phyloP scores from a whole-genome alignment of 78 protist species.

The Dictyostelium brefeldianum region DNA sequence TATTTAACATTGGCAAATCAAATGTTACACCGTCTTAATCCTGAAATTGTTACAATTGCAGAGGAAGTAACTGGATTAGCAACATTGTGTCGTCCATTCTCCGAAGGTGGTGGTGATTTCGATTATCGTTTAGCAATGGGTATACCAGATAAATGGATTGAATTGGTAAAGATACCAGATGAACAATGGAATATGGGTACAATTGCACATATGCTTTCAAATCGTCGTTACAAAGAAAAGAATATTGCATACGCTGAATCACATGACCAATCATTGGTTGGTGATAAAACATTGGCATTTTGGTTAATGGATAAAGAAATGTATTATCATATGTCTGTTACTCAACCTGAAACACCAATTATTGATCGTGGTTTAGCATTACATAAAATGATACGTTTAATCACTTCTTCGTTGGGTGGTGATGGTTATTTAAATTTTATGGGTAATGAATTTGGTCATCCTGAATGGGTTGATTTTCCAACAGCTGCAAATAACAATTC shows the following conservation, averaged over 20 bases:
- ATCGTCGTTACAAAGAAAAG: constrained; percentile 92
- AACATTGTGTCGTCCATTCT: constrained; percentile 91
- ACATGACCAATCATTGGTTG: constrained; percentile 97
- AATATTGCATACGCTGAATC: constrained; percentile 95
- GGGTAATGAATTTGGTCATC: constrained; percentile 99
- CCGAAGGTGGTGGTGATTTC: constrained; percentile 97
- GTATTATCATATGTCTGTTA: constrained; percentile 85
- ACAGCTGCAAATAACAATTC: constrained; percentile 93
- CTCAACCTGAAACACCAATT: constrained; percentile 37
- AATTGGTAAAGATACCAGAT: constrained; percentile 93
- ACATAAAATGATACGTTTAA: constrained; percentile 93
- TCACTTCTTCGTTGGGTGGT: constrained; percentile 95
- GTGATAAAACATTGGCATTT: constrained; percentile 98
- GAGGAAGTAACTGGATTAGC: constrained; percentile 98
- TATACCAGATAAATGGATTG: constrained; percentile 97
- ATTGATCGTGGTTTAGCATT: constrained; percentile 96
- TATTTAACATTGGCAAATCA: constrained; percentile 90
- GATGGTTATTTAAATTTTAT: constrained; percentile 97
- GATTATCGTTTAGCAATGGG: constrained; percentile 96
- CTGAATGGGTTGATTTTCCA: constrained; percentile 99
- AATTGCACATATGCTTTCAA: constrained; percentile 87
- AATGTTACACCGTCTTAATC: constrained; percentile 57
- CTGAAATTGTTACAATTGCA: constrained; percentile 91
- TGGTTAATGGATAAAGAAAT: constrained; percentile 98
- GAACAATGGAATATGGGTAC: constrained; percentile 95